These are phyloP conservation scores for Blastobotrys terrestris DNA, from an alignment of 805 yeast species.

Conservation along the genomic window DNA sequence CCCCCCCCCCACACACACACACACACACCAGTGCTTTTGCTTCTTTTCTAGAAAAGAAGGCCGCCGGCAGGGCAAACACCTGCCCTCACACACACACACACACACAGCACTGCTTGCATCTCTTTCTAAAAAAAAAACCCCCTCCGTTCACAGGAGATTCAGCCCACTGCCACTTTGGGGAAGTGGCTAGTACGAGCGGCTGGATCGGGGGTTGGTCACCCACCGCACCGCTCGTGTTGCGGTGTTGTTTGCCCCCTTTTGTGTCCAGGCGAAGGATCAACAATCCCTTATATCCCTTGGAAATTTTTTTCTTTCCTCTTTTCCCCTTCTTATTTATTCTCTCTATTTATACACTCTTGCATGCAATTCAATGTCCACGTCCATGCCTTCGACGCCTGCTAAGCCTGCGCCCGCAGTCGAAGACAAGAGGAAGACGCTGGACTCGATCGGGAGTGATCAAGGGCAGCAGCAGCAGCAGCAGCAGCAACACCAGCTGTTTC, in stretches of 20 bases:
- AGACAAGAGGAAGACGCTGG: not conserved
- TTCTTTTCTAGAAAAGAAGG: too few relatives aligned
- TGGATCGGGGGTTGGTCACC: not conserved
- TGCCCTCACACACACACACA: too few relatives aligned
- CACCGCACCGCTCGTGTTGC: not conserved
- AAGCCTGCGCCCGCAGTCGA: not conserved
- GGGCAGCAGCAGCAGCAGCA: not conserved
- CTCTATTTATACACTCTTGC: not conserved
- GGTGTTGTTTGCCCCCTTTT: not conserved
- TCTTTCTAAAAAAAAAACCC: too few relatives aligned
- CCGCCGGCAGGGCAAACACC: too few relatives aligned
- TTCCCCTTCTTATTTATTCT: not conserved
- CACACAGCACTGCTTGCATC: too few relatives aligned
- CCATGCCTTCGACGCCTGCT: not conserved
- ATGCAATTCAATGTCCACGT: not conserved
- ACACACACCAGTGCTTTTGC: too few relatives aligned
- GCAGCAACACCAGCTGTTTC: constrained; percentile 13
- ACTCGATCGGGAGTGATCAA: not conserved
- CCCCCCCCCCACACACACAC: too few relatives aligned
- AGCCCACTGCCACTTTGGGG: too few relatives aligned
- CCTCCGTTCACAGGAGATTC: too few relatives aligned
- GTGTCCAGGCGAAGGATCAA: not conserved
- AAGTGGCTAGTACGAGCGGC: not conserved
- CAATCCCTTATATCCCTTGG: not conserved
- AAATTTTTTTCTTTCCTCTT: not conserved